phyloP scores from a whole-genome alignment of 2,329 filamentous ascomycete species.

The Alternaria metachromatica region DNA sequence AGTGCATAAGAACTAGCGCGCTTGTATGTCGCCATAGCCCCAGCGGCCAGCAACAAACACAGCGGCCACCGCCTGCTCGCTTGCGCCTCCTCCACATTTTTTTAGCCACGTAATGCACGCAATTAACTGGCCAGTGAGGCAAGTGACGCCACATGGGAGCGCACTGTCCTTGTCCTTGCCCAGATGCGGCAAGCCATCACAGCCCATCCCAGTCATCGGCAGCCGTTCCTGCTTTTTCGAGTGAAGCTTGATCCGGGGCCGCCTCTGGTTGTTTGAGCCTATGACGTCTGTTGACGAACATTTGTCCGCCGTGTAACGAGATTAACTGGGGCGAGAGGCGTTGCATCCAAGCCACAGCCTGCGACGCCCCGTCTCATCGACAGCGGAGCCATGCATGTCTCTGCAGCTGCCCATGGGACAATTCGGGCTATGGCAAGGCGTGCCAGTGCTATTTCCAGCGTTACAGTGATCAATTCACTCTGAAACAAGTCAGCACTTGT shows the following conservation, averaged over 20 bases:
- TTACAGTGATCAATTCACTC: background rate
- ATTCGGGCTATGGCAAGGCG: background rate
- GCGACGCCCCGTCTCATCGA: background rate
- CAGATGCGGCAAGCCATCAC: constrained; percentile 18
- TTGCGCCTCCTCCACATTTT: constrained; percentile 33
- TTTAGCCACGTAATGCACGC: constrained; percentile 25
- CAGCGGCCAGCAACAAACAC: constrained; percentile 30
- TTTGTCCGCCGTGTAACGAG: background rate
- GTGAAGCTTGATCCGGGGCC: background rate
- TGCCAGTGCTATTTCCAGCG: constrained; percentile 2
- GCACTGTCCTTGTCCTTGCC: constrained; percentile 12
- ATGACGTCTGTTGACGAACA: constrained; percentile 6
- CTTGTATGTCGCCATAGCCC: constrained; percentile 9
- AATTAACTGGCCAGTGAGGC: constrained; percentile 28
- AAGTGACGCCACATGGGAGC: constrained; percentile 31
- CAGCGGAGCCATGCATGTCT: background rate
- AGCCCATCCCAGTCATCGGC: background rate
- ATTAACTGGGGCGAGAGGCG: background rate
- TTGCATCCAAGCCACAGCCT: background rate
- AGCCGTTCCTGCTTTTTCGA: background rate
- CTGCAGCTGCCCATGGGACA: background rate
- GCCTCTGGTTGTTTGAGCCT: background rate
- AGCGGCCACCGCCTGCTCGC: constrained; percentile 16
- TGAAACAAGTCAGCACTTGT: constrained; percentile 7
- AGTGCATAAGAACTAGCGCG: constrained; percentile 18